Evolutionary conservation across 495 filamentous ascomycete species (phyloP).

Genomic region (Delitschia confertaspora): DNA sequence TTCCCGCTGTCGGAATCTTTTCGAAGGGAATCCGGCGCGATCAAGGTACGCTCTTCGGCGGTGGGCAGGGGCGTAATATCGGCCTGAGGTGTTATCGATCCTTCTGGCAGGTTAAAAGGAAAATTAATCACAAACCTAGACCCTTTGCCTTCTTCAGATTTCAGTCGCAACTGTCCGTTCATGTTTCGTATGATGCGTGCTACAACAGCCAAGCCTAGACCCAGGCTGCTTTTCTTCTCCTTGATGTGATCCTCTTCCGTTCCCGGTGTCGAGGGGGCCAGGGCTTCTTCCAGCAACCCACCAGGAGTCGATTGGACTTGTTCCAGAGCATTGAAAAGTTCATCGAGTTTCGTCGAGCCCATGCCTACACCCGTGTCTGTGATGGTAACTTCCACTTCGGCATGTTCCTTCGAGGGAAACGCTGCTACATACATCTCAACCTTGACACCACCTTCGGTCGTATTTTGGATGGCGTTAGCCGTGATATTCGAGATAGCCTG

Average conservation of each 20-base stretch:
- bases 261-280: conserved; percentile 14
- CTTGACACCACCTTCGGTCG: conserved; percentile 56
- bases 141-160: conserved; percentile 78
- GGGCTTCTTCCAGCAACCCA: conserved; percentile 34
- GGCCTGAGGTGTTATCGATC: conserved; percentile 24
- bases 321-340: conserved; percentile 77
- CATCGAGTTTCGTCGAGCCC: conserved; percentile 58
- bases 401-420: conserved; percentile 32
- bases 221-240: conserved; percentile 48
- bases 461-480: conserved; percentile 82
- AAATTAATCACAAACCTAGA: conserved; percentile 71
- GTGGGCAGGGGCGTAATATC: conserved; percentile 25
- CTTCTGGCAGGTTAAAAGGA: conserved; percentile 53
- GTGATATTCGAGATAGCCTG: conserved; percentile 76
- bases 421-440: conserved; percentile 55
- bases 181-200: conserved; percentile 80
- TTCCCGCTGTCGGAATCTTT: conserved; percentile 15
- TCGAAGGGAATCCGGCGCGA: conserved; percentile 36
- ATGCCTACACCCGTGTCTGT: conserved; percentile 80
- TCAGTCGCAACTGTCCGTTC: conserved; percentile 80
- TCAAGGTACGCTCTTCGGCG: conserved; percentile 50
- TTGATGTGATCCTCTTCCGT: no score
- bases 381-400: conserved; percentile 62
- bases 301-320: conserved; percentile 62
- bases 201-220: conserved; percentile 78